phyloP scores from a whole-genome alignment of 202 grass and related monocot species.

The Elaeis oleifera region DNA sequence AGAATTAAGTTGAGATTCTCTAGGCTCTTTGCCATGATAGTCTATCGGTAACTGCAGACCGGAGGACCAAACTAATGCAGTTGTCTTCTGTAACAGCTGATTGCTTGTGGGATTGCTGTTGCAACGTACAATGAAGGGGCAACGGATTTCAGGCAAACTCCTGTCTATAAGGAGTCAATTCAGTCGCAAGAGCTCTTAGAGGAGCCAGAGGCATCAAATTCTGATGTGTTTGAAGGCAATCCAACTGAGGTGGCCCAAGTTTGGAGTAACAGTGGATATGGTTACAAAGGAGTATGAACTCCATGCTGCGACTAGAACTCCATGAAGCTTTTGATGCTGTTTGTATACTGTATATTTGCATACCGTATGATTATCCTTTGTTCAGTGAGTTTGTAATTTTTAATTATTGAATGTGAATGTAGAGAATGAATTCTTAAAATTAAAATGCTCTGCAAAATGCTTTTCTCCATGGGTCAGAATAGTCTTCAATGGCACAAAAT shows the following conservation, averaged over 20 bases:
- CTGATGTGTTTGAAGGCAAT: constrained; percentile 88
- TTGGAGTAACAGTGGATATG: constrained; percentile 44
- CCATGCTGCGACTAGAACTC: neutral
- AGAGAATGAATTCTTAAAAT: no score
- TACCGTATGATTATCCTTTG: no score
- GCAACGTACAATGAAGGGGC: constrained; percentile 89
- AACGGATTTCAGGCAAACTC: constrained; percentile 80
- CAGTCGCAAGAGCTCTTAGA: constrained; percentile 70
- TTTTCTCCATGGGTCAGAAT: no score
- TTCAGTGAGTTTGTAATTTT: no score
- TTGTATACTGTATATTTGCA: no score
- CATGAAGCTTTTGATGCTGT: neutral
- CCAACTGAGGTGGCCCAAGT: constrained; percentile 84
- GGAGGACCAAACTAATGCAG: neutral
- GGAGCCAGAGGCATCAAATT: constrained; percentile 60
- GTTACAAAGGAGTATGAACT: constrained; percentile 9
- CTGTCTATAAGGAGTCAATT: constrained; percentile 77
- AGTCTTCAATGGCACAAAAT: no score
- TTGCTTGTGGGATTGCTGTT: constrained; percentile 85
- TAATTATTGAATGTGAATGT: no score
- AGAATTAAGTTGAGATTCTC: no score
- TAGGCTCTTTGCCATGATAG: no score
- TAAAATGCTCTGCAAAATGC: no score
- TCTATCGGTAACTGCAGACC: no score
- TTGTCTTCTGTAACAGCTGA: constrained; percentile 41